Evolutionary conservation across 768 basidiomycete genomes (phyloP), one percentile per base, ranked within the genome.

Genomic region (Suillus subluteus): DNA sequence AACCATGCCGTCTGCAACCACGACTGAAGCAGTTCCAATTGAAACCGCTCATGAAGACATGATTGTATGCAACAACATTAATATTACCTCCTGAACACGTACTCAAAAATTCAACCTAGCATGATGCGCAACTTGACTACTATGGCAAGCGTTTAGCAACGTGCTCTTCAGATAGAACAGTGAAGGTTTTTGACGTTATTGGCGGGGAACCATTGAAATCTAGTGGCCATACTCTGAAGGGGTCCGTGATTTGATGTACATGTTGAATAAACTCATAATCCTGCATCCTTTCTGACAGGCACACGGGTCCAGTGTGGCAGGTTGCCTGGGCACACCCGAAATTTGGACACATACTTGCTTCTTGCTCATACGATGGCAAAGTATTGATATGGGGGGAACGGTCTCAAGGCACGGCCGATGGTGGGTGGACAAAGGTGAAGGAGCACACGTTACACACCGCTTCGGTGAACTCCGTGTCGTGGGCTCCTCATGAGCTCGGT

Each of bases 371-470:
- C 77, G 98, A 99, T 72, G 96, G 98, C 56, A 94, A 97, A 73
- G 98, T 98, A 23, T 86, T 98, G 79, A 95, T 99, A 70, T 99
- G 98, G 98, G 98, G 96, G 74, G 96, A 99, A 77, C 91, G 94
- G 74, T 82, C 80, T 67, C 82, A 82, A 8, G 84, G 86, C 71
- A 26, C 59, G 41, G 76, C 82, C 26, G 73, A 82, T 2, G 86
- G 89, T 67, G 87, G 87, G 1, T 99, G 98, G 98, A 86, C 91
- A 54, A 95, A 92, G 79, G 93, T 98, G 71, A 97, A 98, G 76
- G 98, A 99, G 79, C 97, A 98, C 74, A 91, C 89, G 3, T 80
- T 98, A 61, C 98, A 99, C 75, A 92, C 89, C 58, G 98, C 96
- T 4, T 97, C 95, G 67, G 97, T 99, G 59, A 99, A 99, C 81